phyloP scores from a whole-genome alignment of 176 grass and related monocot genomes.

The Hsuehochloa calcarea region DNA sequence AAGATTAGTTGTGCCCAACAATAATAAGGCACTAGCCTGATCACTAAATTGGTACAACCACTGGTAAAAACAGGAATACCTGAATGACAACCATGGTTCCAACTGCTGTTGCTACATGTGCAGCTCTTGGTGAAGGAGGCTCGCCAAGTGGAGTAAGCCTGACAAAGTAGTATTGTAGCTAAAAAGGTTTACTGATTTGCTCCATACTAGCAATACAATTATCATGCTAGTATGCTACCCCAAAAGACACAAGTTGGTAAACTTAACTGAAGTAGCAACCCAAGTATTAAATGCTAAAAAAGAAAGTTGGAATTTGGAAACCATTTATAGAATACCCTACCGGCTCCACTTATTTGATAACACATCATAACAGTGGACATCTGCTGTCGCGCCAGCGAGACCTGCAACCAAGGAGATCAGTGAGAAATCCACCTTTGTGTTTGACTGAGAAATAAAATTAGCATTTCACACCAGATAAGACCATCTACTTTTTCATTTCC shows the following conservation, averaged over 20 bases:
- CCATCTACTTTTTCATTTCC: not conserved
- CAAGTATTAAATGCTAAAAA: constrained; percentile 22
- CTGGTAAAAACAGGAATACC: constrained; percentile 43
- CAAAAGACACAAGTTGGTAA: constrained; percentile 9
- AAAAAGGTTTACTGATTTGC: constrained; percentile 11
- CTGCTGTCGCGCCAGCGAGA: constrained; percentile 93
- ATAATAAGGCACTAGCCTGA: not conserved
- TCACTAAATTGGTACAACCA: not conserved
- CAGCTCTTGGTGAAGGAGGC: constrained; percentile 96
- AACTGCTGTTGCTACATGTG: constrained; percentile 97
- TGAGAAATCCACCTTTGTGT: constrained; percentile 1
- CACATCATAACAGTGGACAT: constrained; percentile 98
- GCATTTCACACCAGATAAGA: not conserved
- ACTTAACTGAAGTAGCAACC: constrained; percentile 11
- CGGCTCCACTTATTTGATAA: constrained; percentile 95
- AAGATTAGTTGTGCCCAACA: not conserved
- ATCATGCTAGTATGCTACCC: constrained; percentile 7
- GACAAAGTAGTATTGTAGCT: constrained; percentile 24
- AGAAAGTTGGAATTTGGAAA: constrained; percentile 22
- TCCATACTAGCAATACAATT: not conserved
- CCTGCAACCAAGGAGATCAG: constrained; percentile 50
- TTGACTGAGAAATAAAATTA: constrained; percentile 15
- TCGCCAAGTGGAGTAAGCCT: constrained; percentile 95
- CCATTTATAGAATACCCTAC: constrained; percentile 47
- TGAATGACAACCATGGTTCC: constrained; percentile 99